Evolutionary conservation across 768 basidiomycete species (phyloP), one percentile per base, ranked within the genome.

Genomic region (Coprinopsis strossmayeri): DNA sequence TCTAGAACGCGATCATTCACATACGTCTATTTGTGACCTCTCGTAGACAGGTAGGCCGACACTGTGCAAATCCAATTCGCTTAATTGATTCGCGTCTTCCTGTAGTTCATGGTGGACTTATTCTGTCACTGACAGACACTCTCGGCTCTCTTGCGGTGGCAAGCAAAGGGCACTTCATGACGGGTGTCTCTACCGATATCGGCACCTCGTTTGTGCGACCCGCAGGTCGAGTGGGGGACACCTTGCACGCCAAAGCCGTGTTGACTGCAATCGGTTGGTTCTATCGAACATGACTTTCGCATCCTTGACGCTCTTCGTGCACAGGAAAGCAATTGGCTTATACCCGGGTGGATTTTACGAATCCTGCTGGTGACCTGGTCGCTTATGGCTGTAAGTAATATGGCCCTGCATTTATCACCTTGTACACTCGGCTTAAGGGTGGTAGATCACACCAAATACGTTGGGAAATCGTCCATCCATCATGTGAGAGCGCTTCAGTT

Each of bases 171-270:
- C 82, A 89, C 7, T 92, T 69, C 58, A 89, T 90, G 88, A 91
- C 90, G 0, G 88, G 90, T 13, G 88, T 91, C 9, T 89, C 87
- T 2, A 88, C 87, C 2, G 89, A 91, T 60, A 79, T 92, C 53
- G 82, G 73, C 20, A 77, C 88, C 0, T 85, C 85, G 1, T 91
- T 91, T 53, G 78, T 91, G 49, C 79, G 81, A 27, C 87, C 86
- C 17, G 84, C 77, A 3, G 90, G 90, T n/a, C 73, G 69, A 47
- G 67, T 70, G 0, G 90, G 88, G 10, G 87, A 91, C 52, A 64
- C 73, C 11, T 61, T 92, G 12, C 73, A 76, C 47, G 79, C 79
- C 2, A 85, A 74, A 55, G 86, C 83, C 0, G 70, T 72, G 1
- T 59, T 91, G 26, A 85, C 79, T 41, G 80, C 76, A n/a, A 73